Base-by-base conservation (phyloP, 2,329 filamentous ascomycete genomes). In the Rutstroemia sp. region DNA sequence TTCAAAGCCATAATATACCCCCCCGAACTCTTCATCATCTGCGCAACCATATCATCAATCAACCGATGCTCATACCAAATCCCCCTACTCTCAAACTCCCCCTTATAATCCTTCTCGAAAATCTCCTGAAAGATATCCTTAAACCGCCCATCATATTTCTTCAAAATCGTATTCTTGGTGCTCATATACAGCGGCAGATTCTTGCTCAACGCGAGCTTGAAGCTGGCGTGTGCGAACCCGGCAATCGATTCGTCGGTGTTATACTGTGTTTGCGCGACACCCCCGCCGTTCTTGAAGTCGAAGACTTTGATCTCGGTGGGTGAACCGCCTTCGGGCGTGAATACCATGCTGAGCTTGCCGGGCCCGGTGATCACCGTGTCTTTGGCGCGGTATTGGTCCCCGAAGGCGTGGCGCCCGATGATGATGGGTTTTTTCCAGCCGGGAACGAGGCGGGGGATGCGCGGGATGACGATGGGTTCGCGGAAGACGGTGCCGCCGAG, bases 61-160 rank as follows among this genome's bases (percentile, higher is more conserved):
- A 99, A 81, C 69, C 94, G 88, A 78, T 99, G 94, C 85, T 99
- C 94, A 73, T 99, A 97, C 94, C 94, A 97, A 77, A 97, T 95
- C 61, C 83, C 83, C 80, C 91, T 89, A 69, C 86, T 86, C 72
- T 96, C 92, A 67, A 97, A 97, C 46, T 89, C 82, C 72, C 83
- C 80, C 80, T 88, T 87, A 80, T 97, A 99, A 67, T 86, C 77
- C 58, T 80, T 81, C 62, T 97, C 89, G 76, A 92, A 99, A 68
- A 97, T 84, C 70, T 95, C 88, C 81, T 99, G 89, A 84, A 99
- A 99, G 73, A 97, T 95, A 71, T 99, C 94, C 86, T 97, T 97
- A 84, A 99, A 99, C 68, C 89, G 84, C 53, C 94, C 94, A 71
- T 99, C 94, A 76, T 99, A 99, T 75, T 92, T 92, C 82, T 99